phyloP scores from a whole-genome alignment of 495 filamentous ascomycete species.

The Darksidea phi region DNA sequence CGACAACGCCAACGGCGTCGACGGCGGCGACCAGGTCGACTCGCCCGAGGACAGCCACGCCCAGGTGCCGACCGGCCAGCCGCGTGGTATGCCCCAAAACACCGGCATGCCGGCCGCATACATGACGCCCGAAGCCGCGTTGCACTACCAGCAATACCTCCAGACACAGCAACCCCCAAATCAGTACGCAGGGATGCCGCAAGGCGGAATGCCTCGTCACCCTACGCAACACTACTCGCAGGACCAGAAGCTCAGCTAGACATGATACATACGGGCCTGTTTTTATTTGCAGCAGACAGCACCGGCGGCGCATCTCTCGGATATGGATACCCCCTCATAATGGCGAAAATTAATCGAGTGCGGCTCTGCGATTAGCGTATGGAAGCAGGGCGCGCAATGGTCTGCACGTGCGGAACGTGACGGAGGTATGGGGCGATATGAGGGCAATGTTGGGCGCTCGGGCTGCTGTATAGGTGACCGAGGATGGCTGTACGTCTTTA shows the following conservation, averaged over 20 bases:
- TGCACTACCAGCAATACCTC: slow-evolving; percentile 48
- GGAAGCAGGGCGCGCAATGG: slow-evolving; percentile 11
- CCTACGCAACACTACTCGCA: slow-evolving; percentile 38
- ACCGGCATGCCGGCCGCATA: slow-evolving; percentile 36
- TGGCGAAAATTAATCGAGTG: slow-evolving; percentile 30
- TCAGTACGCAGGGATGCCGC: slow-evolving; percentile 42
- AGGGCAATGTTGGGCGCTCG: slow-evolving; percentile 24
- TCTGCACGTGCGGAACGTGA: slow-evolving; percentile 11
- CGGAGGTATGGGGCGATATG: slow-evolving; percentile 20
- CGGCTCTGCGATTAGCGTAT: slow-evolving; percentile 13
- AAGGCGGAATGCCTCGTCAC: slow-evolving; percentile 35
- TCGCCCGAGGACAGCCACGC: slow-evolving; percentile 46
- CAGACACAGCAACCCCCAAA: slow-evolving; percentile 44
- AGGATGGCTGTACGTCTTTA: slow-evolving; percentile 16
- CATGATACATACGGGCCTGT: slow-evolving; percentile 13
- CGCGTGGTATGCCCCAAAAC: slow-evolving; percentile 34
- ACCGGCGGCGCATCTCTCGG: slow-evolving; percentile 16
- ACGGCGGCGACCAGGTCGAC: slow-evolving; percentile 52
- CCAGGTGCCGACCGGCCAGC: slow-evolving; percentile 36
- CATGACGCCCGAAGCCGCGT: slow-evolving; percentile 43
- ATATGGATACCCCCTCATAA: slow-evolving; percentile 37
- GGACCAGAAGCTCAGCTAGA: slow-evolving; percentile 36
- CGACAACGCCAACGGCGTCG: slow-evolving; percentile 85
- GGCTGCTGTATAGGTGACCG: background rate
- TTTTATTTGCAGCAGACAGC: slow-evolving; percentile 21